Conservation (phyloP, 768 basidiomycete genomes). For the Tremella mesenterica region DNA sequence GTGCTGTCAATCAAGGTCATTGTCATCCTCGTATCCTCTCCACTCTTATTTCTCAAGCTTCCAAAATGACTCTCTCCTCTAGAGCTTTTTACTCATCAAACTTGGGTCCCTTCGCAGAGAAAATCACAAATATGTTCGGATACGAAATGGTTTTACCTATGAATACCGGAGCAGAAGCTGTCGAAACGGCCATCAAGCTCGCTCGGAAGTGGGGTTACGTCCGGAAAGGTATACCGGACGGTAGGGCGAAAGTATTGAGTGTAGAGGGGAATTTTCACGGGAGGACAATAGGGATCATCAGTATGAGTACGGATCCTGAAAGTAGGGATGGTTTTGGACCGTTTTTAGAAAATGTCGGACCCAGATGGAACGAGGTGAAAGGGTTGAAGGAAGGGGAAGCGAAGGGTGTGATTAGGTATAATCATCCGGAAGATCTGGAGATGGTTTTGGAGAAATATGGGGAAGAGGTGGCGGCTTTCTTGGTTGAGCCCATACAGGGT, state of each 20-base stretch:
- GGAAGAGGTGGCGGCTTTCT: conserved; percentile 76
- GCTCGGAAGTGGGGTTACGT: conserved; percentile 94
- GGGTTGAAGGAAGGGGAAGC: too few relatives aligned
- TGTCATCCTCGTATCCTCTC: conserved; percentile 48
- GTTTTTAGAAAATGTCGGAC: conserved; percentile 75
- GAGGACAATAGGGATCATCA: conserved; percentile 78
- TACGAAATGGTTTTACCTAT: conserved; percentile 96
- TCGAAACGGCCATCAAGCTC: conserved; percentile 93
- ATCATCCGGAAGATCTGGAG: conserved; percentile 71
- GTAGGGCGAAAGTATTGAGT: conserved; percentile 75
- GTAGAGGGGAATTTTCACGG: conserved; percentile 94
- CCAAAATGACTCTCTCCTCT: conserved; percentile 83
- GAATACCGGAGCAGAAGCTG: conserved; percentile 98
- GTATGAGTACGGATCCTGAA: conserved; percentile 86
- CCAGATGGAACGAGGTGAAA: conserved; percentile 58
- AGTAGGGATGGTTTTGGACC: conserved; percentile 82
- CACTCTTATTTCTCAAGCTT: conserved; percentile 72
- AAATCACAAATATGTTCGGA: conserved; percentile 71
- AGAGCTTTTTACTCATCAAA: conserved; percentile 91
- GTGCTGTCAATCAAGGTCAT: conserved; percentile 77
- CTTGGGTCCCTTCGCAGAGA: conserved; percentile 81
- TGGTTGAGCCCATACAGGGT: conserved; percentile 98
- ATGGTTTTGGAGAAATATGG: conserved; percentile 72
- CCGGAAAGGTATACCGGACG: conserved; percentile 70
- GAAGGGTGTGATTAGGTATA: conserved; percentile 68